Base-by-base conservation (phyloP, 208 protist genomes). In the Trypanosoma avium region DNA sequence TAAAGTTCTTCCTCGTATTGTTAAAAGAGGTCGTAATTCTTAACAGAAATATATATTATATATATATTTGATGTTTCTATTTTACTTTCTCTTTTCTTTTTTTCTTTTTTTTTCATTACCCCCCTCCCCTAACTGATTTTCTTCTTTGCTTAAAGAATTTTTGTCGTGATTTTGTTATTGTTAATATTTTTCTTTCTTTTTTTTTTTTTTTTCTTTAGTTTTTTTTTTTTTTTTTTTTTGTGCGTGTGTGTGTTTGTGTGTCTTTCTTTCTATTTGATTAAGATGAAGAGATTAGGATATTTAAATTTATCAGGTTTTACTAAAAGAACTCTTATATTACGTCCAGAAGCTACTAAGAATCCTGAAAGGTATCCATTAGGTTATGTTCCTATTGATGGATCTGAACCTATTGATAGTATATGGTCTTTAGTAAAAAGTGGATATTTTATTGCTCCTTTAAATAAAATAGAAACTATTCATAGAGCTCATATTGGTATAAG, bases 341-440 rank as follows among this genome's bases (percentile, higher is more conserved):
- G 73, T 32, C 66, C 67, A 24, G 73, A 78, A 30, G 66, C 61
- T 35, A 71, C 66, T 15, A 53, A 65, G 15, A 38, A 67, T 50
- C 53, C 66, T 17, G 4, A 62, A 21, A 59, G 54, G 40, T 95
- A 88, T 62, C 90, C 90, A 29, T 61, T 86, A 10, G 90, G 90
- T 1, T 96, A 88, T 49, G 81, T 93, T 1, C 84, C 90, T 13
- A 58, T 96, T 35, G 82, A 92, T 48, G 90, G 87, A 1, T 82
- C 67, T 2, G 86, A 96, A 52, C 64, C 90, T 0, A 84, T 93
- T 52, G 86, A 93, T 46, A 68, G 72, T 19, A 73, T 96, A 12
- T 96, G 88, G 53, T 53, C 76, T n/a, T 40, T 93, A 15, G 30
- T 96, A 8, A 93, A 92, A 52, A 56, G 38, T 38, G 90, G 90